phyloP scores from a whole-genome alignment of 768 basidiomycete genomes.

The Tulasnella sp. region DNA sequence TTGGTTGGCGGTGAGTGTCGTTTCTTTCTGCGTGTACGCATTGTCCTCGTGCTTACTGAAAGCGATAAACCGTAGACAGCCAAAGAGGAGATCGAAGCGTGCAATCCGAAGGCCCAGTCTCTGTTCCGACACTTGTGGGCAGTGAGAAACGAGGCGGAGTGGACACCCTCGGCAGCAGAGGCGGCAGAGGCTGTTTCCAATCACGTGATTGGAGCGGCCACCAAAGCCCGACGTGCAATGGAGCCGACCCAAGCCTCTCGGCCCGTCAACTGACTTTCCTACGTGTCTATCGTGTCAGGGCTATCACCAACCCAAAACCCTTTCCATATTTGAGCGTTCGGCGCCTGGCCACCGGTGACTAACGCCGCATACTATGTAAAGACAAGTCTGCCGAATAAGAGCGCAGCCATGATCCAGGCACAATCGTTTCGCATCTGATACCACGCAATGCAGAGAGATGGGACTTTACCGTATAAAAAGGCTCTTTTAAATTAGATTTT shows the following conservation, averaged over 20 bases:
- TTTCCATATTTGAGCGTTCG: background rate
- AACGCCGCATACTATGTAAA: background rate
- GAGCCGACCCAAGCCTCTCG: no score
- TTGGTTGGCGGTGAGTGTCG: background rate
- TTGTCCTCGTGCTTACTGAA: no score
- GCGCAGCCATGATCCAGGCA: background rate
- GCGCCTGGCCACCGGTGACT: background rate
- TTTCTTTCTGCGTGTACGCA: background rate
- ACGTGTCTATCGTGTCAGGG: background rate
- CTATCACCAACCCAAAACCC: no score
- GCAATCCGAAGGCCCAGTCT: background rate
- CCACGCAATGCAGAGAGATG: background rate
- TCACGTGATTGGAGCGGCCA: no score
- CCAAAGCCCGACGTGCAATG: background rate
- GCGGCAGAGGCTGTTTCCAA: background rate
- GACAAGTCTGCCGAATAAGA: background rate
- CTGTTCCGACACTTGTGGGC: conserved; percentile 3
- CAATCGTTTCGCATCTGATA: background rate
- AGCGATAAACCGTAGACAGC: background rate
- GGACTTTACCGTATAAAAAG: background rate
- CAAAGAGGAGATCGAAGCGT: background rate
- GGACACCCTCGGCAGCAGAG: background rate
- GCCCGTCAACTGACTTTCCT: no score
- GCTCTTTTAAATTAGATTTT: background rate
- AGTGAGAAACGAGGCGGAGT: background rate